Conservation (phyloP, 805 yeast genomes). For the Saccharomycodes ludwigii region DNA sequence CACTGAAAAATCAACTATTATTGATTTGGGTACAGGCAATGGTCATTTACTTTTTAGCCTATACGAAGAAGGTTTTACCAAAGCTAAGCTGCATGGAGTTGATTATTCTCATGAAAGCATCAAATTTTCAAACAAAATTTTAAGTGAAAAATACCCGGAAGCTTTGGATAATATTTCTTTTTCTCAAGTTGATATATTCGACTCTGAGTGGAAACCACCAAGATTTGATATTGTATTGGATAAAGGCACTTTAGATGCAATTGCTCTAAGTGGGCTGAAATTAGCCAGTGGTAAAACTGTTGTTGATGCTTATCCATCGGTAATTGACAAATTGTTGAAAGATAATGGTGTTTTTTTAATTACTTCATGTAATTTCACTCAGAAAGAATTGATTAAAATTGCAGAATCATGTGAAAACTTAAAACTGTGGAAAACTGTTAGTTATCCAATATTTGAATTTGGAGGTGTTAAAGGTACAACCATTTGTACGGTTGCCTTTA, state of each 20-base stretch:
- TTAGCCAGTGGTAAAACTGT: slow-evolving; percentile 35
- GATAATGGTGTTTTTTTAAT: slow-evolving; percentile 51
- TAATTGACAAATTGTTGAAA: slow-evolving; percentile 44
- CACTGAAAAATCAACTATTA: slow-evolving; percentile 27
- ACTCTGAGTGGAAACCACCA: slow-evolving; percentile 25
- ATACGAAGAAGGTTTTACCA: slow-evolving; percentile 43
- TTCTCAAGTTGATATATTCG: slow-evolving; percentile 57
- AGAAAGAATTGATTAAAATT: slow-evolving; percentile 51
- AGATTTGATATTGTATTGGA: slow-evolving; percentile 70
- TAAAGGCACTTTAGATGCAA: slow-evolving; percentile 95
- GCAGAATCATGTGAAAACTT: slow-evolving; percentile 32
- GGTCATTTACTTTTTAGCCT: slow-evolving; percentile 77
- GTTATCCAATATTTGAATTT: slow-evolving; percentile 75
- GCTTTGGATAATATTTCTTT: slow-evolving; percentile 33
- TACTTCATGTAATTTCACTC: slow-evolving; percentile 92
- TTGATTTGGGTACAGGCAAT: slow-evolving; percentile 93
- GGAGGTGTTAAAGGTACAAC: slow-evolving; percentile 87
- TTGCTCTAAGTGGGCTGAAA: slow-evolving; percentile 61
- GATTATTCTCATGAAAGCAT: slow-evolving; percentile 84
- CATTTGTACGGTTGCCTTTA: slow-evolving; percentile 77
- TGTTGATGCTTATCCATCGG: slow-evolving; percentile 48
- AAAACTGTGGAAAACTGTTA: slow-evolving; percentile 49
- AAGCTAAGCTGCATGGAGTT: slow-evolving; percentile 53
- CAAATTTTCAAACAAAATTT: slow-evolving; percentile 54
- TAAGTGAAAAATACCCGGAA: slow-evolving; percentile 25